These are phyloP conservation scores for Ceriops tagal DNA, from an alignment of 345 rosid species.

Conservation along the genomic window DNA sequence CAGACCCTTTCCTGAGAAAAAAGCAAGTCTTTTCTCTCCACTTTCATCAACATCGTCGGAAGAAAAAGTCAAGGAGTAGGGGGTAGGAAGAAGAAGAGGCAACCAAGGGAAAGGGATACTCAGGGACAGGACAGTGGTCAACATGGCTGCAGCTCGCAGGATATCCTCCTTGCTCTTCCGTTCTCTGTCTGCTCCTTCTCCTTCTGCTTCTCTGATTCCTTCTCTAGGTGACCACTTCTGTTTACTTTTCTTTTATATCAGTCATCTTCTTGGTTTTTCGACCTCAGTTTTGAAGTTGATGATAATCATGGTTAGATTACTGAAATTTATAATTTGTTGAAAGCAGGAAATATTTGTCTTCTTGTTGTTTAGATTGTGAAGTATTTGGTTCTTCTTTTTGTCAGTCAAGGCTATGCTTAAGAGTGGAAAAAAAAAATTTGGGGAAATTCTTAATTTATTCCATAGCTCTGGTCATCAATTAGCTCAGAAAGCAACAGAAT, in stretches of 20 bases:
- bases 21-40: no score
- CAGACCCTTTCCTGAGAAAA: no score
- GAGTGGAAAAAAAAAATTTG: background rate
- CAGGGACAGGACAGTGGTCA: background rate
- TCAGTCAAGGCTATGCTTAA: background rate
- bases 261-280: background rate
- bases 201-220: slow-evolving; percentile 33
- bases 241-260: background rate
- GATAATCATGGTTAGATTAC: background rate
- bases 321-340: background rate
- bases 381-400: background rate
- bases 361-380: background rate
- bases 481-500: background rate
- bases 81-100: background rate
- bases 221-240: slow-evolving; percentile 36
- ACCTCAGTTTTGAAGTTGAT: background rate
- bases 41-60: no score
- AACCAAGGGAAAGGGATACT: no score
- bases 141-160: slow-evolving; percentile 53
- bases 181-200: slow-evolving; percentile 34
- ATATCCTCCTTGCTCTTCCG: slow-evolving; percentile 29
- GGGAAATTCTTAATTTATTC: background rate
- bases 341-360: background rate
- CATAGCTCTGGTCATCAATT: background rate
- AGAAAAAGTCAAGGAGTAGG: no score